Evolutionary conservation across 2,329 filamentous ascomycete species (phyloP), one percentile per base, ranked within the genome.

Genomic region (Ophiosphaerella herpotricha): DNA sequence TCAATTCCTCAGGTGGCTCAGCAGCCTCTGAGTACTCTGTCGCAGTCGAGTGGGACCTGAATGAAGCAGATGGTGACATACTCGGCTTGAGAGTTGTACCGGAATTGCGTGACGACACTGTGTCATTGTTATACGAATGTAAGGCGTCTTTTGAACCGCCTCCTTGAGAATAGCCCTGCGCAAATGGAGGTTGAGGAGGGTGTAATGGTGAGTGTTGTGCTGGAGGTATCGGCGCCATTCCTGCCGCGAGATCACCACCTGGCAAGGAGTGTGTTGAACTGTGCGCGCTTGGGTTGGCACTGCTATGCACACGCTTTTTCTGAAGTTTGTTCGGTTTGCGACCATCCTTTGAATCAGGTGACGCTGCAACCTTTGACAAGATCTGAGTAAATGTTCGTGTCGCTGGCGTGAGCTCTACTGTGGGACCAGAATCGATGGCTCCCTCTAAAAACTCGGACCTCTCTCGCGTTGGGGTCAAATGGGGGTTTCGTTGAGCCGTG

Each of bases 311-410:
- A 74, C 55, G 58, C 54, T 90, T 96, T 79, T 97, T 97, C 72
- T 88, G 89, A 43, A 99, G 78, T 74, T 97, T 96, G 66, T 96
- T 97, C 0, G 91, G 90, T 68, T 87, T 88, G 39, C 89, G 84
- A 7, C 66, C 67, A 5, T 65, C 62, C 43, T 61, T 59, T 0
- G 24, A 23, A 3, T 75, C 81, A 36, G 43, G 88, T 80, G 47
- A 95, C 4, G 54, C 60, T 5, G 54, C 53, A 3, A 63, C 66
- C 50, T 65, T 69, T 13, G 60, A 54, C 26, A 75, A 59, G 32
- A 74, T 74, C 43, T 72, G 70, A 5, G 71, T 72, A 39, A 74
- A 72, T 0, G 70, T 72, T 38, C 70, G 67, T 8, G 66, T 63
- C 14, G 64, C 64, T 44, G 68, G 64, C 3, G 63, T 58, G 13